A percentile compares a stretch with the other conserved stretches of the same genome.
Evolutionary conservation across 129 eudicot genomes (phyloP).

Genomic region (Artemisia tridentata): DNA sequence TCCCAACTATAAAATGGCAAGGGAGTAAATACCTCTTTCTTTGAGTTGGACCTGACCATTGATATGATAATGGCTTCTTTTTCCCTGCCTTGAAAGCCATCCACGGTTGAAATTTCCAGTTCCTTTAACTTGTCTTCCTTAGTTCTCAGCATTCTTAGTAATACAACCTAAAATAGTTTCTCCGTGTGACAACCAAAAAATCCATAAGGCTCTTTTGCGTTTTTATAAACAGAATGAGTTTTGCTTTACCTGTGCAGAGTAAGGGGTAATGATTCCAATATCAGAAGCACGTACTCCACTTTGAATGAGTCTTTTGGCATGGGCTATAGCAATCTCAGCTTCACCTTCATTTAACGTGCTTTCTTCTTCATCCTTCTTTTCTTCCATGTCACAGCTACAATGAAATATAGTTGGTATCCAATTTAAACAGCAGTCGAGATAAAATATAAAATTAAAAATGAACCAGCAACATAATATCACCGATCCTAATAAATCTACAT

Average conservation of each 20-base stretch:
- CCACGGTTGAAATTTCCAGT: conserved; percentile 90
- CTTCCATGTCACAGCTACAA: conserved; percentile 93
- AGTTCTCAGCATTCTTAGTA: conserved; percentile 61
- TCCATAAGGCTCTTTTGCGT: background rate
- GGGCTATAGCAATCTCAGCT: conserved; percentile 92
- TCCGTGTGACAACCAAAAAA: background rate
- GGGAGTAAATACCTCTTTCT: conserved; percentile 67
- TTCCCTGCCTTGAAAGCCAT: conserved; percentile 98
- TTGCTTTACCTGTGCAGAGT: conserved; percentile 78
- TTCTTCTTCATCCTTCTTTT: conserved; percentile 98
- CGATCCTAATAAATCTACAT: background rate
- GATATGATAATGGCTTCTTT: conserved; percentile 95
- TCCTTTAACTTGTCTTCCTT: conserved; percentile 77
- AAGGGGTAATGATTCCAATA: conserved; percentile 93
- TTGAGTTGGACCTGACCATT: conserved; percentile 95
- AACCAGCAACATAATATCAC: background rate
- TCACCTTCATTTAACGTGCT: conserved; percentile 97
- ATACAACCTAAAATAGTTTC: conserved; percentile 59
- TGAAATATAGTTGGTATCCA: background rate
- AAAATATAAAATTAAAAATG: background rate
- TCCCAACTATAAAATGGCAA: background rate
- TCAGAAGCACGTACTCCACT: conserved; percentile 88
- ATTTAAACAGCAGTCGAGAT: background rate
- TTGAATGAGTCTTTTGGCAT: conserved; percentile 79
- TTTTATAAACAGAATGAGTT: background rate